Evolutionary conservation across 441 rosid species (phyloP).

Genomic region (Populus trichocarpa): DNA sequence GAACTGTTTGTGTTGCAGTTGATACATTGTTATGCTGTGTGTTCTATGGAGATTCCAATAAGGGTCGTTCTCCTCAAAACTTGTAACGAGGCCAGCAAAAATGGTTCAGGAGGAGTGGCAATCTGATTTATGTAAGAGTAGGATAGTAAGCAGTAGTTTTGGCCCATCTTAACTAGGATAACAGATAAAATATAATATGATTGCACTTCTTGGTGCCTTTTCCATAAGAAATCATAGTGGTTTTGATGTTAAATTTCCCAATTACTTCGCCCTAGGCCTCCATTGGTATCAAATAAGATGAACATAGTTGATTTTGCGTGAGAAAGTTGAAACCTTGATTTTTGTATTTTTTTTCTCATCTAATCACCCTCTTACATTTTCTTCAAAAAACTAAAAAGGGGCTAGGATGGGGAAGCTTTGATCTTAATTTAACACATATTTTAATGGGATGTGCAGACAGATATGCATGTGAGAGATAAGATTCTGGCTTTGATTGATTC

Average conservation of each 20-base stretch:
- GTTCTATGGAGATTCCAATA: background rate
- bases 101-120: background rate
- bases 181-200: background rate
- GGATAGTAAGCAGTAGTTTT: background rate
- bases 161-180: background rate
- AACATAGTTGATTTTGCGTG: background rate
- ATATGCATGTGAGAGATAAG: slow-evolving; percentile 89
- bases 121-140: background rate
- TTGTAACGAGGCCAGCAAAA: background rate
- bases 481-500: slow-evolving; percentile 79
- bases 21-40: background rate
- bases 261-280: background rate
- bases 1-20: background rate
- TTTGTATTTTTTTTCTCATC: background rate
- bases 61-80: background rate
- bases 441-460: slow-evolving; percentile 48
- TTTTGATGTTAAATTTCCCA: background rate
- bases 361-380: background rate
- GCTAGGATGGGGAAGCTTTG: background rate
- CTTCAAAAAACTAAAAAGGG: background rate
- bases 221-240: background rate
- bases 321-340: background rate
- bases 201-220: background rate
- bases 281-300: background rate
- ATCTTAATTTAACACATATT: slow-evolving; percentile 4